Conservation (phyloP, 495 filamentous ascomycete species). For the Lophium mytilinum region DNA sequence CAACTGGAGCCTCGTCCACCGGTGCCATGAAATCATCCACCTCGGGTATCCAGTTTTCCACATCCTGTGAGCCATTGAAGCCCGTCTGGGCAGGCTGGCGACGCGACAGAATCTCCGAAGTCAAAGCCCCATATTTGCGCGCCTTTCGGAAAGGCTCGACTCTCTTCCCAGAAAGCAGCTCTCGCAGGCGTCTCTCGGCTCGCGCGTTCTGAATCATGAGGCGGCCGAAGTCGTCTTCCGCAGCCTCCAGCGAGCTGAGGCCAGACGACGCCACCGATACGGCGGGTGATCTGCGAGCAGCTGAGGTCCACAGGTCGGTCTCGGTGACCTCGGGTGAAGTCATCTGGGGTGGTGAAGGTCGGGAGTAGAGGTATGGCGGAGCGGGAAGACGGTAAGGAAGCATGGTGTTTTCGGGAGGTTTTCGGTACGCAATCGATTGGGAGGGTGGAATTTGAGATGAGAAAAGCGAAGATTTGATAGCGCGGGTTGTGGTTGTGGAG, state of each 20-base stretch:
- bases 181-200: slow-evolving; percentile 27
- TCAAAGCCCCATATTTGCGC: slow-evolving; percentile 23
- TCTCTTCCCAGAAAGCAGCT: slow-evolving; percentile 20
- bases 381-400: slow-evolving; percentile 11
- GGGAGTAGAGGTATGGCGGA: slow-evolving; percentile 15
- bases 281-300: slow-evolving; percentile 23
- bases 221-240: slow-evolving; percentile 32
- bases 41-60: slow-evolving; percentile 15
- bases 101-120: slow-evolving; percentile 19
- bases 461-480: too few species aligned
- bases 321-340: background rate
- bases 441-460: too few species aligned
- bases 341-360: slow-evolving; percentile 15
- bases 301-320: slow-evolving; percentile 10
- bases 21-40: background rate
- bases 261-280: slow-evolving; percentile 20
- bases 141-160: slow-evolving; percentile 31
- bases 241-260: slow-evolving; percentile 29
- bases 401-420: background rate
- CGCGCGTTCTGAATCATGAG: slow-evolving; percentile 28
- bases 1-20: background rate
- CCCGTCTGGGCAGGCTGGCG: too few species aligned
- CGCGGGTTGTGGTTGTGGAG: too few species aligned
- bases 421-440: too few species aligned
- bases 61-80: slow-evolving; percentile 1